Percentiles rank a stretch among this genome's conserved stretches.
These are phyloP conservation scores for Scheffersomyces insectosa DNA, from an alignment of 1,139 yeast species.

Conservation along the genomic window DNA sequence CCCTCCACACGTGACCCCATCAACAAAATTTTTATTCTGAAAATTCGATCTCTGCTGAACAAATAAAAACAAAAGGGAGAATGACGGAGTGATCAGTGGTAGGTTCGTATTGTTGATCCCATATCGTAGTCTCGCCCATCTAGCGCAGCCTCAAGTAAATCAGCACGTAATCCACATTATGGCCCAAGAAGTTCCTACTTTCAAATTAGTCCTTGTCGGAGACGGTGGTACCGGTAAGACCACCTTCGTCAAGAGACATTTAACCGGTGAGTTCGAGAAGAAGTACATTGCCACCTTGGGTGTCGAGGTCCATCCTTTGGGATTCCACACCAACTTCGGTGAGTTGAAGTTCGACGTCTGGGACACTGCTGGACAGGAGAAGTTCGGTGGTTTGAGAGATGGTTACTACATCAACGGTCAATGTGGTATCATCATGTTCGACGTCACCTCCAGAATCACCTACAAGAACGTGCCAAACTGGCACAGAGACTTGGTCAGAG, in stretches of 20 bases:
- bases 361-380: constrained; percentile 99
- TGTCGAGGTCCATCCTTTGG: constrained; percentile 98
- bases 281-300: constrained; percentile 99
- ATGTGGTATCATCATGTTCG: constrained; percentile 99
- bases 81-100: background rate
- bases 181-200: constrained; percentile 92
- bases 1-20: background rate
- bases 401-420: constrained; percentile 99
- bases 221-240: constrained; percentile 99
- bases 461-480: constrained; percentile 99
- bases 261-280: constrained; percentile 99
- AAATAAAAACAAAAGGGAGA: constrained; percentile 1
- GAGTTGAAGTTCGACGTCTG: constrained; percentile 98
- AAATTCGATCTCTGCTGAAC: background rate
- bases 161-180: constrained; percentile 21
- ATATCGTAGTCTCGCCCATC: too few relatives aligned
- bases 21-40: background rate
- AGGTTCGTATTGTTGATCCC: background rate
- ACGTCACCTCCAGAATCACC: constrained; percentile 98
- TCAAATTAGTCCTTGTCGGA: constrained; percentile 97
- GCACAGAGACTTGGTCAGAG: constrained; percentile 99
- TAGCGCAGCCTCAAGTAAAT: too few relatives aligned
- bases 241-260: constrained; percentile 99
- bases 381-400: constrained; percentile 99
- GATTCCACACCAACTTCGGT: constrained; percentile 98